Evolutionary conservation across 495 filamentous ascomycete genomes (phyloP).

Genomic region (Corynascus novoguineensis): DNA sequence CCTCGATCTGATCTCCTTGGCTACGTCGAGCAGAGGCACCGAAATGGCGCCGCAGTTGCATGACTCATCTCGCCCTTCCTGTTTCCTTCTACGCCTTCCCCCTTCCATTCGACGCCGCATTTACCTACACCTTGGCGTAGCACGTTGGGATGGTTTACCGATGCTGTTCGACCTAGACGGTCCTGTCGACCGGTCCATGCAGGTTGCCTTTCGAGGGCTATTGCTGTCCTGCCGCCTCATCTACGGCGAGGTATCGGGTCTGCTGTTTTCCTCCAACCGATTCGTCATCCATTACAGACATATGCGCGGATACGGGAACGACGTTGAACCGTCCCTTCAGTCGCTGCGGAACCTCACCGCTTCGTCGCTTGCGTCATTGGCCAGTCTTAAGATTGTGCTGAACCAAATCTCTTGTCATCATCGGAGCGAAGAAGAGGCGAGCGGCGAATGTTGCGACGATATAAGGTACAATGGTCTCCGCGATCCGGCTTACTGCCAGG

Average conservation of each 20-base stretch:
- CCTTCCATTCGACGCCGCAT: not conserved
- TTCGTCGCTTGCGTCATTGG: not conserved
- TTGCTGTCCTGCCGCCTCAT: not conserved
- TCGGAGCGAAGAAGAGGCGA: not conserved
- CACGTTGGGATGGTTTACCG: not conserved
- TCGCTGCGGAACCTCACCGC: not conserved
- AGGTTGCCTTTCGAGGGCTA: not conserved
- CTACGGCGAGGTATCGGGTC: not conserved
- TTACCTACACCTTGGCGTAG: conserved; percentile 1
- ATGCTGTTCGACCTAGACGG: not conserved
- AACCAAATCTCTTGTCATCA: conserved; percentile 1
- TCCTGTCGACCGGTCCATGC: not conserved
- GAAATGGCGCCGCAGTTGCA: not conserved
- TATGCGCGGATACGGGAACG: not conserved
- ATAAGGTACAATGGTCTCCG: not conserved
- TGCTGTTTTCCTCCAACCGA: not conserved
- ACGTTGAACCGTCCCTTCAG: not conserved
- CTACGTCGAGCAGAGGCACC: not conserved
- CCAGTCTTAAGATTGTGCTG: not conserved
- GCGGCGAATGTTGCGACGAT: not conserved
- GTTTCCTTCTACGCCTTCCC: not conserved
- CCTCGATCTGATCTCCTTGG: not conserved
- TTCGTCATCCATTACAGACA: not conserved
- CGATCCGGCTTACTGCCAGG: not conserved
- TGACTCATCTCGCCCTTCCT: not conserved